Evolutionary conservation across 345 rosid species (phyloP).

Genomic region (Brassica nigra): DNA sequence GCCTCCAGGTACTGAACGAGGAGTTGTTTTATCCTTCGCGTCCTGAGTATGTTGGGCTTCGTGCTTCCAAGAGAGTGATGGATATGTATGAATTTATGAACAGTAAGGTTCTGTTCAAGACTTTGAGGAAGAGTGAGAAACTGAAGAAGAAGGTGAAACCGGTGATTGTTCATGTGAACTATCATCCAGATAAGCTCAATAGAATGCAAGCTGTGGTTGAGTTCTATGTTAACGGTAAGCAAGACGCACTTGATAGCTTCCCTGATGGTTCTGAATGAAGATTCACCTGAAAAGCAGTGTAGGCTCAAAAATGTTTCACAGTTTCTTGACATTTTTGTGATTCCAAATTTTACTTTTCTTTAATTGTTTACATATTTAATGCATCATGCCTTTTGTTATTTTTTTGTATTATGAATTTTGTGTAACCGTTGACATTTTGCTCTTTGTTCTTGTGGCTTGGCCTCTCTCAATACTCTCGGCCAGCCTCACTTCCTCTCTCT

Average conservation of each 20-base stretch:
- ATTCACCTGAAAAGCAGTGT: conserved; percentile 33
- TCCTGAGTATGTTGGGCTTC: conserved; percentile 83
- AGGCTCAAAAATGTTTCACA: conserved; percentile 17
- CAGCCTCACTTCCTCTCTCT: no score
- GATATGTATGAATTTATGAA: conserved; percentile 87
- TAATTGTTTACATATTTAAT: conserved; percentile 13
- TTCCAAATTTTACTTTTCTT: conserved; percentile 20
- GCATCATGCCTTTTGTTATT: conserved; percentile 1
- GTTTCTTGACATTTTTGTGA: conserved; percentile 31
- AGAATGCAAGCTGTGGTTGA: conserved; percentile 91
- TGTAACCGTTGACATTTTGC: conserved; percentile 1
- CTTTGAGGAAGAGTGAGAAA: conserved; percentile 63
- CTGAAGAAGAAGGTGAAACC: conserved; percentile 72
- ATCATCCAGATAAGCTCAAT: conserved; percentile 90
- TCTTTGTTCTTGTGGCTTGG: no score
- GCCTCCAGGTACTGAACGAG: conserved; percentile 68
- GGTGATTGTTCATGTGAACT: conserved; percentile 82
- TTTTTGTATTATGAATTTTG: conserved; percentile 35
- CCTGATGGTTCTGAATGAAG: conserved; percentile 80
- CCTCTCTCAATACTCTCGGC: no score
- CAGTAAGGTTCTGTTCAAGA: conserved; percentile 93
- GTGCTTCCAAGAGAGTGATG: conserved; percentile 84
- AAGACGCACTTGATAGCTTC: conserved; percentile 76
- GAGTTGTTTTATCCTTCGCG: conserved; percentile 86
- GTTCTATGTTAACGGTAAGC: conserved; percentile 79